Conservation (phyloP, 768 basidiomycete genomes). For the Suillus placidus region DNA sequence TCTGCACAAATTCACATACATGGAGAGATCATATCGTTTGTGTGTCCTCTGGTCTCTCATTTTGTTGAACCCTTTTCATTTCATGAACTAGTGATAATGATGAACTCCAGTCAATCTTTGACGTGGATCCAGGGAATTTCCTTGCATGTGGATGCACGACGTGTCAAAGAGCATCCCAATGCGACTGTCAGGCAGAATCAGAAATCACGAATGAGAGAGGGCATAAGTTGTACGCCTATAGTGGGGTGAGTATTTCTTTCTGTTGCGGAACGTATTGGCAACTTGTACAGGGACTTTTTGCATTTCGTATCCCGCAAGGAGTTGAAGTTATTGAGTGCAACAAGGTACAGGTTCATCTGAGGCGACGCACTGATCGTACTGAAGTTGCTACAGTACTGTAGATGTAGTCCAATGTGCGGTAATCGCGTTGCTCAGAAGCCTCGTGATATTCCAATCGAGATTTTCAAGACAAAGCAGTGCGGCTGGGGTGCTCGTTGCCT, state of each 20-base stretch:
- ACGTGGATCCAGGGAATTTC: constrained; percentile 38
- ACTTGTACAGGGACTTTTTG: constrained; percentile 49
- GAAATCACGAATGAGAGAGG: constrained; percentile 37
- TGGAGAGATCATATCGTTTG: constrained; percentile 56
- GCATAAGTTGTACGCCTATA: constrained; percentile 46
- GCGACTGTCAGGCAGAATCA: constrained; percentile 53
- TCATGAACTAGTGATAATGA: constrained; percentile 14
- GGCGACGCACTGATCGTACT: not conserved
- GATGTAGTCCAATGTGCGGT: constrained; percentile 46
- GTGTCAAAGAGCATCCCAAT: constrained; percentile 39
- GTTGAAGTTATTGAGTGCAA: constrained; percentile 70
- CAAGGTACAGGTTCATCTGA: constrained; percentile 38
- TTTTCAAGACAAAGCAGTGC: constrained; percentile 62
- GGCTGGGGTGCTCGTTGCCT: constrained; percentile 71
- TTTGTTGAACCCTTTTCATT: constrained; percentile 2
- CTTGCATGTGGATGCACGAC: constrained; percentile 46
- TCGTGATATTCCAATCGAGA: constrained; percentile 56
- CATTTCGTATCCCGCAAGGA: constrained; percentile 44
- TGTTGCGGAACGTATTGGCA: constrained; percentile 5
- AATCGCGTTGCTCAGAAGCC: constrained; percentile 68
- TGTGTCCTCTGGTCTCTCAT: constrained; percentile 32
- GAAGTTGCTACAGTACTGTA: constrained; percentile 41
- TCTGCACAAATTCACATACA: constrained; percentile 48
- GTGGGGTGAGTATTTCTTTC: constrained; percentile 32
- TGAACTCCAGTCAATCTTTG: constrained; percentile 21